These are phyloP conservation scores for Coccinonectria pachysandricola DNA, from an alignment of 2,329 filamentous ascomycete species.

Conservation along the genomic window DNA sequence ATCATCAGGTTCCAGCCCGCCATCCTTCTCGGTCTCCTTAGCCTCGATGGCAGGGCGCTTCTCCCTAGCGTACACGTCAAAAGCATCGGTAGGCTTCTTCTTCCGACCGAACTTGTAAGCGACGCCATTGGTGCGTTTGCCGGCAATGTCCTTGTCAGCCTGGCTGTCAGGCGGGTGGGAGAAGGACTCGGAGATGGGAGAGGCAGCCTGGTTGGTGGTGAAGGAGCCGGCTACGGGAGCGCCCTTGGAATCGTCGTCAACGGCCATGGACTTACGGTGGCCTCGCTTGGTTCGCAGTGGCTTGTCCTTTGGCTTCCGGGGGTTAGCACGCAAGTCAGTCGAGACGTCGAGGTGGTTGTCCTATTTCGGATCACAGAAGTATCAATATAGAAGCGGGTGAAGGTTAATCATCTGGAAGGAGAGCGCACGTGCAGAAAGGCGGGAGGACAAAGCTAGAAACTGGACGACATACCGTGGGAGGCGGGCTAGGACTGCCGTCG, in stretches of 20 bases:
- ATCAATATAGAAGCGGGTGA: constrained; percentile 22
- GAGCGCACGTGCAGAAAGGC: constrained; percentile 8
- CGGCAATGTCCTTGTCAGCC: constrained; percentile 19
- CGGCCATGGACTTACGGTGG: constrained; percentile 49
- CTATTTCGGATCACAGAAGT: constrained; percentile 24
- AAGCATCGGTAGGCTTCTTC: constrained; percentile 37
- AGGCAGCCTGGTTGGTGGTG: constrained; percentile 37
- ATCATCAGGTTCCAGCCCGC: constrained; percentile 16
- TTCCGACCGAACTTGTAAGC: constrained; percentile 29
- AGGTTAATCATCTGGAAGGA: constrained; percentile 7
- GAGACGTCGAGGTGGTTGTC: constrained; percentile 22
- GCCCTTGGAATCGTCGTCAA: constrained; percentile 33
- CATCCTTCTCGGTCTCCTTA: constrained; percentile 31
- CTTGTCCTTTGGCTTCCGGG: constrained; percentile 61
- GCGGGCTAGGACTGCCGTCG: constrained; percentile 69
- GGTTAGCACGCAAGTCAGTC: constrained; percentile 26
- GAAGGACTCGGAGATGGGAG: constrained; percentile 40
- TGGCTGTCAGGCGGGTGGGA: constrained; percentile 22
- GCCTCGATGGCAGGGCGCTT: constrained; percentile 33
- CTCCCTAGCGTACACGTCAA: constrained; percentile 45
- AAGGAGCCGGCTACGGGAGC: constrained; percentile 30
- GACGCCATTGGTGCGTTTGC: constrained; percentile 28
- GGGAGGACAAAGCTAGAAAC: constrained; percentile 10
- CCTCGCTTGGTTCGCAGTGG: constrained; percentile 65
- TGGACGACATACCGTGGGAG: constrained; percentile 53